Evolutionary conservation across 768 basidiomycete genomes (phyloP), one percentile per base, ranked within the genome.

Genomic region (Suillus americanus): DNA sequence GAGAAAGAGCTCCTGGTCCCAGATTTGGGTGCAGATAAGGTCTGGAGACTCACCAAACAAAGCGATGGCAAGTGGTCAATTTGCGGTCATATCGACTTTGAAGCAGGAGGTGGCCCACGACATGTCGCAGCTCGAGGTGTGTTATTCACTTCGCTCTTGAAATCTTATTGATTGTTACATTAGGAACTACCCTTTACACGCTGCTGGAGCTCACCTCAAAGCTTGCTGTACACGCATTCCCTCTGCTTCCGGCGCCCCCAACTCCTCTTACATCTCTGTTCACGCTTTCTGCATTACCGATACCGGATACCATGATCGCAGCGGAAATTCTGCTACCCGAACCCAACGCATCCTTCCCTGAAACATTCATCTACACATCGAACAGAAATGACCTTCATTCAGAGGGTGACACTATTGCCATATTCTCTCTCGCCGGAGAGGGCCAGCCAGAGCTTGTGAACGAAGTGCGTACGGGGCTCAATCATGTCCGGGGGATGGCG

Each of bases 361-460:
- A 76, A 0, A 80, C 85, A 3, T 89, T 89, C 73, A 77, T 93
- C 18, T 94, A 92, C 71, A 77, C 85, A 13, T 89, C 91, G 4
- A 94, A 93, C 74, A 82, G 92, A 38, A 88, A 92, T 68, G 87
- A 91, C 69, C 87, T 87, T 5, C 82, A 85, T 25, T 79, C 85
- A 0, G 85, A 82, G 54, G 91, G 92, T 28, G 92, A 94, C 73
- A 84, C 85, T 37, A 85, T 94, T 66, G 82, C 90, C 6, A 83
- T 93, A 38, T 92, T 89, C 76, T 79, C 84, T 8, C 79, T 88
- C 50, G 78, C 79, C 10, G 73, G 75, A 12, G 74, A 80, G 20
- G 80, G 79, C 33, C 70, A 73, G 30, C 80, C 86, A 2, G 78
- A 83, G 64, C 79, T 89, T 48, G 79, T 89, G 12, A 77, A 75